Evolutionary conservation across 169 alveolate genomes (phyloP).

Genomic region (Cytauxzoon felis): DNA sequence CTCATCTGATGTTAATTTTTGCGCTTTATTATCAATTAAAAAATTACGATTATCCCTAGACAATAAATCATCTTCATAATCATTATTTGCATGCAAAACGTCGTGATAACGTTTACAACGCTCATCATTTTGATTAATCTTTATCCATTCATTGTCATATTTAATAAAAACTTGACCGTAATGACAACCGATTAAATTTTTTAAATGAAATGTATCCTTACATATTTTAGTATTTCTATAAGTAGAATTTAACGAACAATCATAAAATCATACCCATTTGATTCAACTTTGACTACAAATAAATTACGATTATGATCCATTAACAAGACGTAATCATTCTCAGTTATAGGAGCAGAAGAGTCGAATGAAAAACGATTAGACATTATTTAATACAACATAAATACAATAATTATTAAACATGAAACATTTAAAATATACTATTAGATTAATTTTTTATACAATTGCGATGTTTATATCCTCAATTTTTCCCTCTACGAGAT

Average conservation of each 20-base stretch:
- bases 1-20: constrained; percentile 43
- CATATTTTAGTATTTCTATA: constrained; percentile 37
- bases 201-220: constrained; percentile 38
- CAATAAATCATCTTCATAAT: background rate
- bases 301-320: constrained; percentile 48
- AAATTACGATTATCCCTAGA: constrained; percentile 42
- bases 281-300: constrained; percentile 39
- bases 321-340: constrained; percentile 40
- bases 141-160: constrained; percentile 27
- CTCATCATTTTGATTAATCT: constrained; percentile 30
- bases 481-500: constrained; percentile 25
- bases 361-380: background rate
- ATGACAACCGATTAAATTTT: constrained; percentile 21
- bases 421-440: background rate
- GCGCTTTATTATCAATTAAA: constrained; percentile 24
- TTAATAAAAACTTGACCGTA: constrained; percentile 52
- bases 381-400: background rate
- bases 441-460: background rate
- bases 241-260: background rate
- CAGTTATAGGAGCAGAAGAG: constrained; percentile 33
- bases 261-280: constrained; percentile 23
- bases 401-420: background rate
- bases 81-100: constrained; percentile 5
- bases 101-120: constrained; percentile 20
- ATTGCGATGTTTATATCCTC: background rate